Evolutionary conservation across 169 alveolate species (phyloP).

Genomic region (Perkinsus chesapeaki): DNA sequence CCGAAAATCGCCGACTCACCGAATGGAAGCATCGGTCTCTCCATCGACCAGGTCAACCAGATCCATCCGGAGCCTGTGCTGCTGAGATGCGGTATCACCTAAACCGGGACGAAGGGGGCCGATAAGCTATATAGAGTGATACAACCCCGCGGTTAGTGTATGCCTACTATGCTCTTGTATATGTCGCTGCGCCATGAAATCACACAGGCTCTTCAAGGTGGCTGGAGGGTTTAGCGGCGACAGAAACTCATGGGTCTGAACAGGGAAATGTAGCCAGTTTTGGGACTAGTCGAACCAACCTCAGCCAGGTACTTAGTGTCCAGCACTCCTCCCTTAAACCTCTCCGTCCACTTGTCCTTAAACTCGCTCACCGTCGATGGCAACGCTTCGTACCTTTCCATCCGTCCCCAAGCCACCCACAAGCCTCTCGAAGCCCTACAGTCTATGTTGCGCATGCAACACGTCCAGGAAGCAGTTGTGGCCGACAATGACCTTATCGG

Average conservation of each 20-base stretch:
- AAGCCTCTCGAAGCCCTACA: not conserved
- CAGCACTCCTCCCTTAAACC: conserved; percentile 21
- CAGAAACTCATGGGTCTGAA: conserved; percentile 58
- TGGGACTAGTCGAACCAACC: not conserved
- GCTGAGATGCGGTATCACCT: not conserved
- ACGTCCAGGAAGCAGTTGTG: conserved; percentile 77
- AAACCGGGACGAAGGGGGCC: not conserved
- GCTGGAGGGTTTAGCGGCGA: conserved; percentile 52
- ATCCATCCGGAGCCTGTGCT: not conserved
- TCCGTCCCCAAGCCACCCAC: not conserved
- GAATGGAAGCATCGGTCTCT: not conserved
- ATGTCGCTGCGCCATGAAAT: conserved; percentile 17
- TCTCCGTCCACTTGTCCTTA: conserved; percentile 57
- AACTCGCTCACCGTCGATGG: conserved; percentile 59
- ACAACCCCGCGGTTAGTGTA: no score
- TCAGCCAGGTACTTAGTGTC: not conserved
- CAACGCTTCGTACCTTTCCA: conserved; percentile 28
- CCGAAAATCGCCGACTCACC: not conserved
- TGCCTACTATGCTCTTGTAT: not conserved
- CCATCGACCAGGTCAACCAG: not conserved
- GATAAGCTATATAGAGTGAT: no score
- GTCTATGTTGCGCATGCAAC: conserved; percentile 34
- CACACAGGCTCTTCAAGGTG: conserved; percentile 49
- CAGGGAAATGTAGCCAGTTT: conserved; percentile 22
- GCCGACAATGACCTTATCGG: conserved; percentile 59